A percentile compares a stretch with the other conserved stretches of the same genome.
These are phyloP conservation scores for Penicillium bialowiezense DNA, from an alignment of 495 filamentous ascomycete genomes.

Conservation along the genomic window DNA sequence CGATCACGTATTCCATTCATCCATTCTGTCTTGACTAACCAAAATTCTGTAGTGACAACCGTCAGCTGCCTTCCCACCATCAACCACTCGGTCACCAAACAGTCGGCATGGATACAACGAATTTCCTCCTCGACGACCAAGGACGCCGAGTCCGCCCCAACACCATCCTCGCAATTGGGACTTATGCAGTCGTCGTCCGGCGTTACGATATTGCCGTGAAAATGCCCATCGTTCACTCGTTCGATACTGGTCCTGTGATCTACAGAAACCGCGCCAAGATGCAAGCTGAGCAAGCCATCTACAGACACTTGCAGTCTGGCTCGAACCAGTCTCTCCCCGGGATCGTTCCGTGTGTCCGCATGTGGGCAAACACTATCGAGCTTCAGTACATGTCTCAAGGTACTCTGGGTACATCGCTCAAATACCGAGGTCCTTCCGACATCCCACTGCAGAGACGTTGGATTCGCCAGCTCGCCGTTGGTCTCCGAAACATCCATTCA, in stretches of 20 bases:
- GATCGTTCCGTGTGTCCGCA: neutral
- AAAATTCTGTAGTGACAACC: too few relatives aligned
- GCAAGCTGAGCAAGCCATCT: neutral
- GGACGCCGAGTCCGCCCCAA: neutral
- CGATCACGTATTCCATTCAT: too few relatives aligned
- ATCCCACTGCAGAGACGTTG: neutral
- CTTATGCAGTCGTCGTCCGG: neutral
- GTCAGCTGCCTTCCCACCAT: neutral
- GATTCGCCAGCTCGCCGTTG: neutral
- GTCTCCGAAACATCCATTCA: neutral
- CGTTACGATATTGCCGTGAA: neutral
- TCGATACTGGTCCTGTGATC: too few relatives aligned
- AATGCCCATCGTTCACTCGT: neutral
- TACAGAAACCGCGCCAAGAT: neutral
- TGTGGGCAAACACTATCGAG: neutral
- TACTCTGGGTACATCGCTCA: neutral
- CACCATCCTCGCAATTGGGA: neutral
- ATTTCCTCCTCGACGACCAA: conserved; percentile 1
- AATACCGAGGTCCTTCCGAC: neutral
- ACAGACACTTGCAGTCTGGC: neutral
- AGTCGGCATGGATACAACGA: too few relatives aligned
- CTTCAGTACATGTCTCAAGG: neutral
- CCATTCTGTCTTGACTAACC: too few relatives aligned
- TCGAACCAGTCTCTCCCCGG: neutral
- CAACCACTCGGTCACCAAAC: neutral